Evolutionary conservation across 495 filamentous ascomycete species (phyloP).

Genomic region (Viridothelium virens): DNA sequence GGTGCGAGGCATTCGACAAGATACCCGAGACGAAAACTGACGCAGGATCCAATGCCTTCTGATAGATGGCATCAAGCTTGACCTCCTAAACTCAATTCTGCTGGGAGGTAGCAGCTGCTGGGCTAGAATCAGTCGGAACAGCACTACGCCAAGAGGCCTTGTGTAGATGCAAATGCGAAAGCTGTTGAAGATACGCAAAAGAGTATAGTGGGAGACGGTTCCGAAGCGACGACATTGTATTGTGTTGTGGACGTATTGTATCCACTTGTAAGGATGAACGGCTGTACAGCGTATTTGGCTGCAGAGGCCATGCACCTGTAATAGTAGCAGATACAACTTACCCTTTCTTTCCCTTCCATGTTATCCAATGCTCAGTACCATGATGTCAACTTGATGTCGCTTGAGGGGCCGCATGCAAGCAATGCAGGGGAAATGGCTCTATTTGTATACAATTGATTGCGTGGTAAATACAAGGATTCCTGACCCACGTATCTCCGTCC

Average conservation of each 20-base stretch:
- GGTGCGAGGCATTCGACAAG: too few relatives aligned
- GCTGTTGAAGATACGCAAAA: too few relatives aligned
- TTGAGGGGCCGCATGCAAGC: not conserved
- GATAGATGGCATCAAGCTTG: not conserved
- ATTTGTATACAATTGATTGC: not conserved
- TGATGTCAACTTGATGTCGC: not conserved
- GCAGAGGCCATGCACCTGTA: not conserved
- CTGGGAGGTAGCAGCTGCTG: too few relatives aligned
- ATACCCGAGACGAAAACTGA: not conserved
- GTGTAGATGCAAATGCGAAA: too few relatives aligned
- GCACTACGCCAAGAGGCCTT: too few relatives aligned
- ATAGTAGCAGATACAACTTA: not conserved
- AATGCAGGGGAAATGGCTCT: not conserved
- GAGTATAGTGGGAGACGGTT: too few relatives aligned
- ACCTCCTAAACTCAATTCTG: too few relatives aligned
- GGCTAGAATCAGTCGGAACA: too few relatives aligned
- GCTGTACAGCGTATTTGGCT: too few relatives aligned
- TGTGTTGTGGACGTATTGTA: too few relatives aligned
- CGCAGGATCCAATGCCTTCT: not conserved
- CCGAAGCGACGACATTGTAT: too few relatives aligned
- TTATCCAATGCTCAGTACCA: not conserved
- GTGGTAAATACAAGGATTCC: conserved; percentile 5
- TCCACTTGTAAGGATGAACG: too few relatives aligned
- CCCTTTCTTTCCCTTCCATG: not conserved
- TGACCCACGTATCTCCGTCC: not conserved